Base-by-base conservation (phyloP, 768 basidiomycete species). In the Clitopilus passeckerianus region DNA sequence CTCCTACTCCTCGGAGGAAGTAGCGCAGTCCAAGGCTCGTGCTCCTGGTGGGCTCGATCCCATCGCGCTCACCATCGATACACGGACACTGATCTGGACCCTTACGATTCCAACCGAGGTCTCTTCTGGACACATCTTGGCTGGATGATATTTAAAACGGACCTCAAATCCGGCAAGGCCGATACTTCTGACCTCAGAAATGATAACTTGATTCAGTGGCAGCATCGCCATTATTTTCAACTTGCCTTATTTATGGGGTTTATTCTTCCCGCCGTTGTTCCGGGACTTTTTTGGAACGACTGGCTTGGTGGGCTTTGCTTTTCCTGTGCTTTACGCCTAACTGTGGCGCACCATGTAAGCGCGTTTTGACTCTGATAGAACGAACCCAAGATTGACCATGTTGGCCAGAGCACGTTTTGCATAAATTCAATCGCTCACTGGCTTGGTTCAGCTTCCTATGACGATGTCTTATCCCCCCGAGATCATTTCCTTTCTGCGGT, bases 341-440 rank as follows among this genome's bases (percentile, higher is more conserved):
- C 85, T 6, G 79, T 91, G 63, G 89, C 89, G 37, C 91, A 94
- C 73, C 91, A 94, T 75, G 89, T 89, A 68, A 72, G 86, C 23
- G 23, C 30, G 20, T 5, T 50, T 22, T 50, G n/a, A n/a, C 22
- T 30, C 46, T 7, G 3, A 18, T 20, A 18, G 46, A 7, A 30
- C 20, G 16, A 18, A 4, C 46, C 22, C 12, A 22, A 12, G 12
- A 50, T 18, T 50, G 46, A 20, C 22, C 2, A 12, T 50, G 27
- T 33, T 35, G 34, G 34, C 54, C 66, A 90, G 87, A 90, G 91
- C 64, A 91, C 89, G 1, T 94, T 94, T 72, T 91, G 87, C 68
- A 91, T 94, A 72, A 94, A 93, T 70, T 93, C 91, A 18, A 81
- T 94, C 30, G 91, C 91, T 0, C 92, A 94, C 70, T 92, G 87